Conservation (phyloP, 768 basidiomycete genomes). For the Russula vinacea region DNA sequence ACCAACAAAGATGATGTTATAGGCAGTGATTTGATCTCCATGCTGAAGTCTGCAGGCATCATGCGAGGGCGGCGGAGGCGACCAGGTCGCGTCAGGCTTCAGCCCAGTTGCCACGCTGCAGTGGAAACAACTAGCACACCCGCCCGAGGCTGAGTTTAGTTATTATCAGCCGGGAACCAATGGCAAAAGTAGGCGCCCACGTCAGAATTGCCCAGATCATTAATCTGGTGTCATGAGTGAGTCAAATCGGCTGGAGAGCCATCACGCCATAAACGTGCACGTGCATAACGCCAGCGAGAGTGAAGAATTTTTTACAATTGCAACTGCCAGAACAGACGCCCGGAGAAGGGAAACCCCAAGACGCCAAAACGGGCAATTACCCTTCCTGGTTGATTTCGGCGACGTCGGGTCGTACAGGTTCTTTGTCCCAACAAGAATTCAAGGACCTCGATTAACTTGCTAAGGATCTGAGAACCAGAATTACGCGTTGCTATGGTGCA, state of each 20-base stretch:
- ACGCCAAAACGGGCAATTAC: slow-evolving; percentile 7
- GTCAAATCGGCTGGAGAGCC: slow-evolving; percentile 8
- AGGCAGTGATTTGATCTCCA: neutral
- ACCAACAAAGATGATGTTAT: neutral
- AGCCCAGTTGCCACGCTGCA: neutral
- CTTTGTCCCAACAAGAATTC: neutral
- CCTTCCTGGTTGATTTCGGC: neutral
- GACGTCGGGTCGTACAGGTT: too few relatives aligned
- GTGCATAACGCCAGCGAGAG: neutral
- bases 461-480: neutral
- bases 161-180: neutral
- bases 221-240: slow-evolving; percentile 9
- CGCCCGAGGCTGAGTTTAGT: neutral
- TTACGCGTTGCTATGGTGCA: slow-evolving; percentile 1
- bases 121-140: neutral
- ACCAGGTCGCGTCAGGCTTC: neutral
- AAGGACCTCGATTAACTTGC: neutral
- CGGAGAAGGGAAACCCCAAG: neutral
- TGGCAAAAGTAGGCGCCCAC: slow-evolving; percentile 3
- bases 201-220: slow-evolving; percentile 7
- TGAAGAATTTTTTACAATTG: neutral
- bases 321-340: neutral
- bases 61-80: neutral
- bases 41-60: neutral
- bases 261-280: neutral